Percentiles rank a stretch among this genome's conserved stretches.
Conservation (phyloP, 1,284 basidiomycete species). For the Sporisorium exsertum region DNA sequence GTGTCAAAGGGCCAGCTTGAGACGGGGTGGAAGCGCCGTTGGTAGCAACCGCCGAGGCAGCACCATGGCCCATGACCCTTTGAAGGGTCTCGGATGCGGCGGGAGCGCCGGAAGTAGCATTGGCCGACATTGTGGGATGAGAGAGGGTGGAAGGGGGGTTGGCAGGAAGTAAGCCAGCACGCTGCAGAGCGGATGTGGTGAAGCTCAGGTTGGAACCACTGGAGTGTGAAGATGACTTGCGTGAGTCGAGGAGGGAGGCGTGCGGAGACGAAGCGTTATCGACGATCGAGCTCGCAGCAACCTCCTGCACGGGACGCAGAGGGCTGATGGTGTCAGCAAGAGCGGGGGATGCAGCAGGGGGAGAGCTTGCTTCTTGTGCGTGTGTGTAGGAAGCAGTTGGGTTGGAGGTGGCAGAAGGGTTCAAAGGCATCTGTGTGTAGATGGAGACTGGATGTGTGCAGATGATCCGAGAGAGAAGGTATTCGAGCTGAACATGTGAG, state of each 20-base stretch:
- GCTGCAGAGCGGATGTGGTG: slow-evolving; percentile 42
- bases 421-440: slow-evolving; percentile 29
- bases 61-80: slow-evolving; percentile 39
- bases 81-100: slow-evolving; percentile 46
- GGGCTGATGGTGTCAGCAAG: slow-evolving; percentile 11
- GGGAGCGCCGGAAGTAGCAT: slow-evolving; percentile 29
- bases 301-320: slow-evolving; percentile 46
- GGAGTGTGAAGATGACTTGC: slow-evolving; percentile 22
- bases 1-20: slow-evolving; percentile 40
- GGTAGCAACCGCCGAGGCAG: slow-evolving; percentile 22
- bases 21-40: slow-evolving; percentile 27
- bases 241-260: slow-evolving; percentile 7
- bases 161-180: slow-evolving; percentile 37
- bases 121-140: slow-evolving; percentile 10
- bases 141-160: neutral
- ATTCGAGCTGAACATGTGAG: neutral
- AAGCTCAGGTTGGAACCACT: slow-evolving; percentile 16
- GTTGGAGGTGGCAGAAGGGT: slow-evolving; percentile 10
- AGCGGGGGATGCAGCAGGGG: slow-evolving; percentile 9
- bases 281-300: slow-evolving; percentile 32
- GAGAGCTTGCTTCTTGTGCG: slow-evolving; percentile 18
- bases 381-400: slow-evolving; percentile 20
- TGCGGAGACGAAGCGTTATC: slow-evolving; percentile 16
- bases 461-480: neutral
- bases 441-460: too few relatives aligned